These are phyloP conservation scores for Geranium rotundifolium DNA, from an alignment of 345 rosid species.

Conservation along the genomic window DNA sequence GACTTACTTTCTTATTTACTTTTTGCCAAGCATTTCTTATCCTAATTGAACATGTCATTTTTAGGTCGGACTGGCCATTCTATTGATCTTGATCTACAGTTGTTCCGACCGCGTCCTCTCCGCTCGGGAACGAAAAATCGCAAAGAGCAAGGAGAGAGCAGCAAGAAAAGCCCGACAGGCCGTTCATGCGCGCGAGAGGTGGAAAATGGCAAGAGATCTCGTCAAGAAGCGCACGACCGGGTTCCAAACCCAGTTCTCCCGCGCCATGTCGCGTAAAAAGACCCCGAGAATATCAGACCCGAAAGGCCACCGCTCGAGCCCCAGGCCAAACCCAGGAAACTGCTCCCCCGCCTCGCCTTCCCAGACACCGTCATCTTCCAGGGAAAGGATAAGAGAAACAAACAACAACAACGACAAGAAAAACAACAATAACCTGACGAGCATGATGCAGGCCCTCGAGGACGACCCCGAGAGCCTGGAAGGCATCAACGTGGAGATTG, in stretches of 20 bases:
- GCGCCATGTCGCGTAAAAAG: slow-evolving; percentile 59
- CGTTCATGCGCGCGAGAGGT: slow-evolving; percentile 83
- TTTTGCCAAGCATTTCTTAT: too few relatives aligned
- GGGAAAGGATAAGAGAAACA: slow-evolving; percentile 36
- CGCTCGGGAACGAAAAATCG: slow-evolving; percentile 44
- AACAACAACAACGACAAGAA: too few relatives aligned
- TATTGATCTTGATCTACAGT: slow-evolving; percentile 49
- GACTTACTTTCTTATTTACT: too few relatives aligned
- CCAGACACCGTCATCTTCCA: slow-evolving; percentile 26
- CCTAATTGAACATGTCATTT: background rate
- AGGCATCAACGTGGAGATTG: slow-evolving; percentile 45
- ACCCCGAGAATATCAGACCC: slow-evolving; percentile 13
- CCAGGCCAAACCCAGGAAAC: too few relatives aligned
- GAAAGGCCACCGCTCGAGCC: slow-evolving; percentile 8
- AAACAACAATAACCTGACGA: too few relatives aligned
- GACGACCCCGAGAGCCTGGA: slow-evolving; percentile 38
- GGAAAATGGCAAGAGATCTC: slow-evolving; percentile 57
- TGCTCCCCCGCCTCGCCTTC: too few relatives aligned
- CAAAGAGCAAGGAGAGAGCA: slow-evolving; percentile 60
- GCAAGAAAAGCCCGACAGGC: slow-evolving; percentile 73
- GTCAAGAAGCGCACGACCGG: slow-evolving; percentile 49
- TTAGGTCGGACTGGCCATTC: slow-evolving; percentile 44
- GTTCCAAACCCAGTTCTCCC: slow-evolving; percentile 45
- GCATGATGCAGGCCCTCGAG: slow-evolving; percentile 56
- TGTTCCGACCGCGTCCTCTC: slow-evolving; percentile 60